Evolutionary conservation across 75 land plant species (phyloP), one percentile per base, ranked within the genome.

Genomic region (Pinus taeda): DNA sequence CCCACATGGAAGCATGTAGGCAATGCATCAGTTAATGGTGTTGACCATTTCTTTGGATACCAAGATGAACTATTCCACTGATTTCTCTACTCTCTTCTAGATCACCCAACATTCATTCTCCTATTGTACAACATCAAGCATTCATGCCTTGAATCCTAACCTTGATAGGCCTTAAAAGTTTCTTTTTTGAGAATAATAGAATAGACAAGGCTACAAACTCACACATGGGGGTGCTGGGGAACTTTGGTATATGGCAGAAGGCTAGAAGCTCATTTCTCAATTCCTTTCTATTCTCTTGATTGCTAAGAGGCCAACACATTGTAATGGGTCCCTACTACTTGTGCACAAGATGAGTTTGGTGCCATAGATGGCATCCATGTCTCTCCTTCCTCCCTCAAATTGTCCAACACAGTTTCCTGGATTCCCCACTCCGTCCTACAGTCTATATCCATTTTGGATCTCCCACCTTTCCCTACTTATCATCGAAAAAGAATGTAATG

Each of bases 1-100:
- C 6, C 82, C 82, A 42, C 82, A 81, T 17, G 82, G 82, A 57
- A 81, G 78, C 53, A 79, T 75, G 53, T 76, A 79, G 37, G 80
- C 80, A 33, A 79, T 29, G 75, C 67, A 79, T 37, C 82, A 81
- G 26, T 78, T 76, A 21, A 81, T 61, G 73, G 79, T 81, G 67
- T 81, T 81, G 62, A 78, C 82, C 82, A 81, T 81, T 45, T 53
- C 33, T 15, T 21, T 74, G 8, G 13, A 49, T 21, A 22, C 60
- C 75, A 26, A 69, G 12, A 39, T 39, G 22, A 39, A 33, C 42
- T 69, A 20, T 69, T 53, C 21, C 12, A 18, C 53, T 39, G 71
- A 39, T 69, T n/a, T 69, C 36, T 29, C 29, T 33, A 14, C 45
- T 69, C 17, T 29, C 29, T 33, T 65, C 1, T 29, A 33, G 29